Conservation (phyloP, 495 filamentous ascomycete genomes). For the Penicillium lividum region DNA sequence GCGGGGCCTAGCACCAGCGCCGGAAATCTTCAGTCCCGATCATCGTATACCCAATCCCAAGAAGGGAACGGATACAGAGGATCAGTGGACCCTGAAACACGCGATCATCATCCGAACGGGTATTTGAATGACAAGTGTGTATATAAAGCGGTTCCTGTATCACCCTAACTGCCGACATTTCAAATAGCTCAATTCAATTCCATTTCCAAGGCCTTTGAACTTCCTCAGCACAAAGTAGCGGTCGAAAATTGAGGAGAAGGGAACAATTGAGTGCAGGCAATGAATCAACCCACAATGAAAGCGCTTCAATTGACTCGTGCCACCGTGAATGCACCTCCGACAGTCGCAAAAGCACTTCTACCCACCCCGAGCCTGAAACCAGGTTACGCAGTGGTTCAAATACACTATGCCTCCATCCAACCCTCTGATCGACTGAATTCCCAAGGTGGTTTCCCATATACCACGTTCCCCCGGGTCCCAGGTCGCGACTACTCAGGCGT, state of each 20-base stretch:
- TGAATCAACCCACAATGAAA: conserved; percentile 14
- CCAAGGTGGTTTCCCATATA: conserved; percentile 37
- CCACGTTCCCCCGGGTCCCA: conserved; percentile 40
- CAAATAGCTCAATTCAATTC: no score
- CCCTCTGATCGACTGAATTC: conserved; percentile 45
- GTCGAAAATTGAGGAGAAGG: not conserved
- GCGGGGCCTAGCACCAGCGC: conserved; percentile 7
- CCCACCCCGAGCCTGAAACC: conserved; percentile 16
- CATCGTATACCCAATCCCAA: not conserved
- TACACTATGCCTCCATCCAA: conserved; percentile 33
- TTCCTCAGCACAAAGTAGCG: no score
- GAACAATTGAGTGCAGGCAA: not conserved
- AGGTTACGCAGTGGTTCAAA: conserved; percentile 20
- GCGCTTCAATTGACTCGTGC: conserved; percentile 14
- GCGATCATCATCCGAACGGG: not conserved
- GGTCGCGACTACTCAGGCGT: conserved; percentile 37
- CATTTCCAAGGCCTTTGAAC: no score
- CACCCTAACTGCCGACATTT: not conserved
- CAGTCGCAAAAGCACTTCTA: not conserved
- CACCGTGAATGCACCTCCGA: not conserved
- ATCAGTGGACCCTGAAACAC: not conserved
- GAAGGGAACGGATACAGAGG: not conserved
- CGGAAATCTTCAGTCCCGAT: not conserved
- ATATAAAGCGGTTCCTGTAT: not conserved
- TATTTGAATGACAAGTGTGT: not conserved